Conservation (phyloP, 148 eudicot genomes). For the Vaccinium macrocarpon region DNA sequence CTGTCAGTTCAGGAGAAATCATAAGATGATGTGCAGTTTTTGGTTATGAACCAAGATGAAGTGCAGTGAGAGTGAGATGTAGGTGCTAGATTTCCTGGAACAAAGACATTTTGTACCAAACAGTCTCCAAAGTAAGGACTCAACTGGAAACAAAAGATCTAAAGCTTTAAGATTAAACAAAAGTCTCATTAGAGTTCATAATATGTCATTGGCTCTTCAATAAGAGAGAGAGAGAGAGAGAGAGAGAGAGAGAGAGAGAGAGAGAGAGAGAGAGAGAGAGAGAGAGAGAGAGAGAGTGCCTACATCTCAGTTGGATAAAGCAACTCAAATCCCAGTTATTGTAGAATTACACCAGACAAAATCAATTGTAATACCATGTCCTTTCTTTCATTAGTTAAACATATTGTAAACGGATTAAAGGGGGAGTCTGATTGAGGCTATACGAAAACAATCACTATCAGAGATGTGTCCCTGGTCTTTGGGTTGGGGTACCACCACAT, state of each 20-base stretch:
- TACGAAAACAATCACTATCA: background rate
- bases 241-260: too few species aligned
- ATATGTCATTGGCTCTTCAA: background rate
- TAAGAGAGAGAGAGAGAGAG: too few species aligned
- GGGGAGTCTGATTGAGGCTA: background rate
- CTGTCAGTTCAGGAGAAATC: background rate
- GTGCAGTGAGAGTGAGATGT: background rate
- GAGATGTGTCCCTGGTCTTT: background rate
- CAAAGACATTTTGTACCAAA: background rate
- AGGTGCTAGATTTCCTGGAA: background rate
- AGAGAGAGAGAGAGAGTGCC: too few species aligned
- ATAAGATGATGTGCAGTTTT: background rate
- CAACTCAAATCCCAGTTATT: background rate
- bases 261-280: too few species aligned
- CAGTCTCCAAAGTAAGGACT: background rate
- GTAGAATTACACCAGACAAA: background rate
- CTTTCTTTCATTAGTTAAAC: background rate
- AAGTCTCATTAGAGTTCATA: background rate
- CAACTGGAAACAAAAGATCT: background rate
- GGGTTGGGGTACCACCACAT: background rate
- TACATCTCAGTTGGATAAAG: background rate
- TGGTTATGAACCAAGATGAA: background rate
- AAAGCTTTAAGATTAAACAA: too few species aligned
- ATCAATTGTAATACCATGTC: background rate
- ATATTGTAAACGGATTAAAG: background rate